phyloP scores from a whole-genome alignment of 306 rosid species.

The Inga leiocalycina region DNA sequence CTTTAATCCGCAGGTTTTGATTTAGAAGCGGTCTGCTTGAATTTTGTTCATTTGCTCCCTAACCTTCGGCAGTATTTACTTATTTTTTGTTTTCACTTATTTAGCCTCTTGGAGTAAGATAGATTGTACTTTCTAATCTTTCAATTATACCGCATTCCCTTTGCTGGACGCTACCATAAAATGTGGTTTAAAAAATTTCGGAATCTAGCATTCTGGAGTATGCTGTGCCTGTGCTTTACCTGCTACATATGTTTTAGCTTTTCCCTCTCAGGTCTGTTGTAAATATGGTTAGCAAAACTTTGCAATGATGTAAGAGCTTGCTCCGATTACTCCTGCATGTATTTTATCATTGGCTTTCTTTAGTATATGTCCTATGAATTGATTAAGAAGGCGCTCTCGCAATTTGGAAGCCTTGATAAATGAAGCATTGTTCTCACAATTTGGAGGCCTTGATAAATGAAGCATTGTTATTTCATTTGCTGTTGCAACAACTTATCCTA shows the following conservation, averaged over 20 bases:
- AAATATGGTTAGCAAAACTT: constrained; percentile 4
- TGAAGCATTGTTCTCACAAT: not conserved
- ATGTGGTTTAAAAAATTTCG: not conserved
- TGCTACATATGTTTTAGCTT: not conserved
- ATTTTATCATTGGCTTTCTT: constrained; percentile 16
- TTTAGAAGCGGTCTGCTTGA: not conserved
- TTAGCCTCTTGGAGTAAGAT: not conserved
- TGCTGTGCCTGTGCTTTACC: not conserved
- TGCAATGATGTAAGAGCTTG: not conserved
- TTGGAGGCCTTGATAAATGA: not conserved
- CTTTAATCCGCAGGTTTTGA: constrained; percentile 76
- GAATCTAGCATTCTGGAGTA: not conserved
- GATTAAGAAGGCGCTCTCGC: not conserved
- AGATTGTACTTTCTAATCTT: not conserved
- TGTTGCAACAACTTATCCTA: not conserved
- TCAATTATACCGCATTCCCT: not conserved
- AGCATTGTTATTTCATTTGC: not conserved
- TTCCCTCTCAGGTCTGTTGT: not conserved
- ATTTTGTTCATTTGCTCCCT: not conserved
- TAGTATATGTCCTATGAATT: not conserved
- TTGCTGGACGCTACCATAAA: not conserved
- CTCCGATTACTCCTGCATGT: not conserved
- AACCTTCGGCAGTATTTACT: not conserved
- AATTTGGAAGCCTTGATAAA: not conserved
- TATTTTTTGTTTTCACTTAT: not conserved